Conservation (phyloP, 1,139 yeast genomes). For the Lodderomyces oxycetoniae region DNA sequence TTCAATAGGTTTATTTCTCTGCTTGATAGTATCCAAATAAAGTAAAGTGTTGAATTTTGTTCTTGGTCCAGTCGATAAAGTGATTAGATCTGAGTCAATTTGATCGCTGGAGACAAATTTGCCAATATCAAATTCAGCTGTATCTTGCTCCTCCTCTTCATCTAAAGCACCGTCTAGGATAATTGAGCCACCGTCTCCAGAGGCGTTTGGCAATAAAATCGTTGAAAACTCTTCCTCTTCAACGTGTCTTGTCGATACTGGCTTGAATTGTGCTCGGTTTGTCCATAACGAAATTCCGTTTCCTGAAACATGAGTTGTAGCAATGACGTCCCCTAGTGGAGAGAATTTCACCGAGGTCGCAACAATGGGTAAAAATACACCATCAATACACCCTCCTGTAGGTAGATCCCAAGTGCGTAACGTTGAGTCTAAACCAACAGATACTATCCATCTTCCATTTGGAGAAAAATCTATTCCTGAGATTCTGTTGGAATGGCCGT, state of each 20-base stretch:
- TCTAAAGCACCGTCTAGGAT: constrained; percentile 73
- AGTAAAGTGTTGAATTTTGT: constrained; percentile 73
- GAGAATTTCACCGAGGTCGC: constrained; percentile 79
- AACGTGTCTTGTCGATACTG: constrained; percentile 68
- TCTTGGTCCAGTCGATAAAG: constrained; percentile 75
- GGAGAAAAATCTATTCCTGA: constrained; percentile 90
- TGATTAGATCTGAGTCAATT: constrained; percentile 56
- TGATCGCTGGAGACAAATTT: constrained; percentile 51
- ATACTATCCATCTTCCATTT: constrained; percentile 92
- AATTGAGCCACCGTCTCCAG: constrained; percentile 77
- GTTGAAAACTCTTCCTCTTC: constrained; percentile 68
- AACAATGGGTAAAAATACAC: constrained; percentile 70
- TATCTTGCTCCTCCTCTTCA: constrained; percentile 22
- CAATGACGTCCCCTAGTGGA: constrained; percentile 85
- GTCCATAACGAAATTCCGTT: constrained; percentile 94
- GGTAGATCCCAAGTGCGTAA: constrained; percentile 97
- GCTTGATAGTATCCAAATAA: constrained; percentile 77
- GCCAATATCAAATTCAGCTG: constrained; percentile 29
- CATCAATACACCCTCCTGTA: constrained; percentile 95
- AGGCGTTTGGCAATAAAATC: constrained; percentile 63
- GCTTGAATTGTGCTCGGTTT: constrained; percentile 77
- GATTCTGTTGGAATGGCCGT: constrained; percentile 87
- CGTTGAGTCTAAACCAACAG: constrained; percentile 80
- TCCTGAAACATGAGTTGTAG: constrained; percentile 88
- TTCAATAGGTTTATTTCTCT: constrained; percentile 85